Evolutionary conservation across 2,329 filamentous ascomycete genomes (phyloP).

Genomic region (Aspergillus sp.): DNA sequence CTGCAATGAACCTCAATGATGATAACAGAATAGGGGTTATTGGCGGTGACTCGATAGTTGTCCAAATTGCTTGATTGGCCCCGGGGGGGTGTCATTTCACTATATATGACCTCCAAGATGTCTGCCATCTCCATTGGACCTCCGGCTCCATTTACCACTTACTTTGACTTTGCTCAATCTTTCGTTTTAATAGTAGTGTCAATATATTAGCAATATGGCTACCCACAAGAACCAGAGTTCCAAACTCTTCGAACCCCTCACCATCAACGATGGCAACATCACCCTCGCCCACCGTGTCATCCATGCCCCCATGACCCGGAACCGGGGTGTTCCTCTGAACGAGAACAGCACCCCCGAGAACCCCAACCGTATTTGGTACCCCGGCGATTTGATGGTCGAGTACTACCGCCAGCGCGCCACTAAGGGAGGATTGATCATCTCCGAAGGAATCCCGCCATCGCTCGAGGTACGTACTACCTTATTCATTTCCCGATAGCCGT

Average conservation of each 20-base stretch:
- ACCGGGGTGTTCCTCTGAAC: conserved; percentile 44
- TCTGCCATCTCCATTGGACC: too few relatives aligned
- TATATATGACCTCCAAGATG: too few relatives aligned
- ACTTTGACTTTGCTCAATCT: not conserved
- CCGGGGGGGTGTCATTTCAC: too few relatives aligned
- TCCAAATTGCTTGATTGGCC: too few relatives aligned
- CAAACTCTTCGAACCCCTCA: conserved; percentile 40
- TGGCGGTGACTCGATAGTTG: too few relatives aligned
- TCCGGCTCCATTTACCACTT: too few relatives aligned
- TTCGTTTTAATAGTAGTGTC: not conserved
- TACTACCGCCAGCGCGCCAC: conserved; percentile 37
- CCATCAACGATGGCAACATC: conserved; percentile 42
- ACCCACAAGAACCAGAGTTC: conserved; percentile 20
- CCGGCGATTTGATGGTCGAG: conserved; percentile 35
- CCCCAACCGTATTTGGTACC: conserved; percentile 45
- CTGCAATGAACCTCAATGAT: too few relatives aligned
- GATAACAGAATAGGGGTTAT: too few relatives aligned
- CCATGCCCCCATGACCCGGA: conserved; percentile 49
- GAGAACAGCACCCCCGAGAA: conserved; percentile 38
- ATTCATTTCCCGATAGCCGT: conserved; percentile 13
- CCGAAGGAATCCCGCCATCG: conserved; percentile 32
- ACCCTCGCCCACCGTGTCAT: conserved; percentile 47
- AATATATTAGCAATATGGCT: conserved; percentile 13
- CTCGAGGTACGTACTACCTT: conserved; percentile 29
- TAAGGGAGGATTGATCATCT: conserved; percentile 31